These are phyloP conservation scores for Irpex rosettiformis DNA, from an alignment of 1,284 basidiomycete species.

Conservation along the genomic window DNA sequence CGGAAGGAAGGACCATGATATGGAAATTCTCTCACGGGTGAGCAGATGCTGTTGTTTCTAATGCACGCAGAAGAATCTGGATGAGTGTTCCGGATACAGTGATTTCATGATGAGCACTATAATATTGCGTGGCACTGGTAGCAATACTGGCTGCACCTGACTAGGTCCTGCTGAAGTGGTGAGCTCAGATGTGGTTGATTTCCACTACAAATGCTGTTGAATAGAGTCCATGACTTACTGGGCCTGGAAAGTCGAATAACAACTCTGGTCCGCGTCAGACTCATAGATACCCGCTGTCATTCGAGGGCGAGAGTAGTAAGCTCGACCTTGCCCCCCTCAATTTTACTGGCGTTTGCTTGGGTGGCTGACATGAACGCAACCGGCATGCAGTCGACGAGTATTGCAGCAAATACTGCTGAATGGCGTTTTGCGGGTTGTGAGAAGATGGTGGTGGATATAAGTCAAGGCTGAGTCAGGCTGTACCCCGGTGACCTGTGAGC, in stretches of 20 bases:
- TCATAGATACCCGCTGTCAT: background rate
- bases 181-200: too few relatives aligned
- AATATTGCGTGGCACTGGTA: too few relatives aligned
- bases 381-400: background rate
- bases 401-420: background rate
- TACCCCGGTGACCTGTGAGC: background rate
- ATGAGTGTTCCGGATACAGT: too few relatives aligned
- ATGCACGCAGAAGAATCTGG: too few relatives aligned
- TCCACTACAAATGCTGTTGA: too few relatives aligned
- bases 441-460: slow-evolving; percentile 9
- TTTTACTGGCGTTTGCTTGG: background rate
- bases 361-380: background rate
- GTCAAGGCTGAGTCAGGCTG: slow-evolving; percentile 3
- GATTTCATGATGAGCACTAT: too few relatives aligned
- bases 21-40: background rate
- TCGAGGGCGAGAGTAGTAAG: background rate
- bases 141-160: too few relatives aligned
- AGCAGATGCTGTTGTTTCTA: background rate
- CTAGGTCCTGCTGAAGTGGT: too few relatives aligned
- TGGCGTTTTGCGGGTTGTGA: slow-evolving; percentile 1
- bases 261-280: background rate
- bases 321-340: background rate
- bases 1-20: background rate
- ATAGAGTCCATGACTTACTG: background rate
- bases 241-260: background rate